A percentile compares a stretch with the other conserved stretches of the same genome.
These are phyloP conservation scores for Stachybotrys elegans DNA, from an alignment of 2,329 filamentous ascomycete genomes.

Conservation along the genomic window DNA sequence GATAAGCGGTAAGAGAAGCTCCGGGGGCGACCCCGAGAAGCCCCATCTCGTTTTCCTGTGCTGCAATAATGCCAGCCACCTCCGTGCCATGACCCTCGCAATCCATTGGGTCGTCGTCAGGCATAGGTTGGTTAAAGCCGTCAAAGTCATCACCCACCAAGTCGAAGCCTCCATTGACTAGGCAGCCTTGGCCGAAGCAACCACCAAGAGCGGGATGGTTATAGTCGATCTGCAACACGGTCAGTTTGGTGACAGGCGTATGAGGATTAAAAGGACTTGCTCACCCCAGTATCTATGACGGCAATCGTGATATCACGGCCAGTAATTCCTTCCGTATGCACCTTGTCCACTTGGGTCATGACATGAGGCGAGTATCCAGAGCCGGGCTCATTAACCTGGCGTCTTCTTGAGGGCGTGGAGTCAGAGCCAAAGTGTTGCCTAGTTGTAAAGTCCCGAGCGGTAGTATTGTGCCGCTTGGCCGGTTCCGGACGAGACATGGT, in stretches of 20 bases:
- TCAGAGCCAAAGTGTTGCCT: conserved; percentile 23
- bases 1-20: background rate
- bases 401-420: conserved; percentile 12
- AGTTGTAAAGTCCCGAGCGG: conserved; percentile 40
- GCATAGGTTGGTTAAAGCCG: background rate
- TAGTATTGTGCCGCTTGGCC: conserved; percentile 35
- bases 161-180: conserved; percentile 53
- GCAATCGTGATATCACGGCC: conserved; percentile 49
- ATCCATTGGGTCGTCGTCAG: background rate
- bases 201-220: conserved; percentile 58
- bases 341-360: conserved; percentile 52
- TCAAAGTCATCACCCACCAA: background rate
- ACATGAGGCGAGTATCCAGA: conserved; percentile 45
- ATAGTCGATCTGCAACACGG: conserved; percentile 47
- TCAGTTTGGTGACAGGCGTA: background rate
- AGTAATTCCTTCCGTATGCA: conserved; percentile 40
- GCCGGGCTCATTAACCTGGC: conserved; percentile 7
- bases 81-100: background rate
- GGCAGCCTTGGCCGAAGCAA: conserved; percentile 55
- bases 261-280: conserved; percentile 8
- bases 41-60: background rate
- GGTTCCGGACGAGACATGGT: background rate
- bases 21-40: background rate
- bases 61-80: background rate
- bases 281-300: conserved; percentile 49